Conservation (phyloP, 2,329 filamentous ascomycete genomes). For the Scedosporium boydii region DNA sequence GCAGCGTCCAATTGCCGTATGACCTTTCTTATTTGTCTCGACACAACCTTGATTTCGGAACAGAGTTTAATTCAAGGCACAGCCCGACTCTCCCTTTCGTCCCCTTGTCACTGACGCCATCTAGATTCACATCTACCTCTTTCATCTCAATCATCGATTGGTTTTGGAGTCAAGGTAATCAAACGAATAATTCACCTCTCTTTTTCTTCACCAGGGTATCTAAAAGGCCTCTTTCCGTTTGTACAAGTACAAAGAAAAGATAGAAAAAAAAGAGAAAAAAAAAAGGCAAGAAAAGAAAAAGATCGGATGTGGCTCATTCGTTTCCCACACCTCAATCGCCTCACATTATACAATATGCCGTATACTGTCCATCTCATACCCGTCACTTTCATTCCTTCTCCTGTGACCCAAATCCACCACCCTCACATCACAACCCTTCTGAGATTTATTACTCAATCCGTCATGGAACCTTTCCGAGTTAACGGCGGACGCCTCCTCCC, state of each 20-base stretch:
- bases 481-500: not conserved
- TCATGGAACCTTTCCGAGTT: not conserved
- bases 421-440: not conserved
- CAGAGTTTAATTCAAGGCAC: too few species aligned
- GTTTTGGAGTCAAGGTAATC: too few species aligned
- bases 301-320: not conserved
- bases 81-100: too few species aligned
- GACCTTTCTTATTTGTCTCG: too few species aligned
- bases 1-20: too few species aligned
- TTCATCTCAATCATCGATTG: too few species aligned
- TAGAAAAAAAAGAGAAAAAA: not conserved
- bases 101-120: too few species aligned
- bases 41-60: too few species aligned
- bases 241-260: not conserved
- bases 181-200: too few species aligned
- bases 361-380: not conserved
- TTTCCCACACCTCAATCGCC: not conserved
- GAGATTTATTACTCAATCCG: not conserved
- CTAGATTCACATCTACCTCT: too few species aligned
- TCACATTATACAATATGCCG: not conserved
- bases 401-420: not conserved
- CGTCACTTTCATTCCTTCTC: not conserved
- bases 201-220: too few species aligned
- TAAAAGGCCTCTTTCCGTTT: too few species aligned
- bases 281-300: not conserved